These are phyloP conservation scores for Phytophthora pini DNA, from an alignment of 352 stramenopile genomes.

Conservation along the genomic window DNA sequence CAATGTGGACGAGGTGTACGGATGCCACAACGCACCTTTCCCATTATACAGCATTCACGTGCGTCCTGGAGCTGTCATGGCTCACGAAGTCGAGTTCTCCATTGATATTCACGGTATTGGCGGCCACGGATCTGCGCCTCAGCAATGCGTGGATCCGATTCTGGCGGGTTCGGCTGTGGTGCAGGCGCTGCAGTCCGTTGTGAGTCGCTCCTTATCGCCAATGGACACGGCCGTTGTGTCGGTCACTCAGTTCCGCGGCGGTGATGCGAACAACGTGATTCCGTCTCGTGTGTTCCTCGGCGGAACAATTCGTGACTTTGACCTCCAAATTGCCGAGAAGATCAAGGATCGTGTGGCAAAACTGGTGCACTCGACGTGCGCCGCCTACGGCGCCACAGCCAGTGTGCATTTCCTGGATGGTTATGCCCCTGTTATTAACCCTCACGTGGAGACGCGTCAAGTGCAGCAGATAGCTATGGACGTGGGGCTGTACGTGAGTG, in stretches of 20 bases:
- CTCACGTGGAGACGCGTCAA: slow-evolving; percentile 75
- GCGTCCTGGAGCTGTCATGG: slow-evolving; percentile 91
- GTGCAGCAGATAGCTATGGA: slow-evolving; percentile 82
- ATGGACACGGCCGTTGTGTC: slow-evolving; percentile 94
- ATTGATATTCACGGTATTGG: slow-evolving; percentile 92
- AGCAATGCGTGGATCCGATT: slow-evolving; percentile 94
- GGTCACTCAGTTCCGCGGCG: slow-evolving; percentile 91
- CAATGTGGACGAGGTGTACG: slow-evolving; percentile 92
- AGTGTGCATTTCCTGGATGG: slow-evolving; percentile 72
- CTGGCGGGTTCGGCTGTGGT: slow-evolving; percentile 90
- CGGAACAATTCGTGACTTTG: slow-evolving; percentile 95
- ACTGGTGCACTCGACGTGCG: slow-evolving; percentile 88
- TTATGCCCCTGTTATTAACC: slow-evolving; percentile 84
- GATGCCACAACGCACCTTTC: slow-evolving; percentile 91
- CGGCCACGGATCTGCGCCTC: slow-evolving; percentile 94
- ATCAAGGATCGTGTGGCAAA: slow-evolving; percentile 88
- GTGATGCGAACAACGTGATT: slow-evolving; percentile 96
- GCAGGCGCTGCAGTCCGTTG: slow-evolving; percentile 93
- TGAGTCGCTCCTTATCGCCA: slow-evolving; percentile 89
- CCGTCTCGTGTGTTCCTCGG: slow-evolving; percentile 80
- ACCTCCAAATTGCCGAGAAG: slow-evolving; percentile 79
- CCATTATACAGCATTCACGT: slow-evolving; percentile 91
- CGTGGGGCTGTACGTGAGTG: slow-evolving; percentile 77
- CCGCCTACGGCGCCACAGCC: slow-evolving; percentile 75
- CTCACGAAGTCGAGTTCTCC: slow-evolving; percentile 92